These are phyloP conservation scores for Coniosporium apollinis DNA, from an alignment of 495 filamentous ascomycete genomes.

Conservation along the genomic window DNA sequence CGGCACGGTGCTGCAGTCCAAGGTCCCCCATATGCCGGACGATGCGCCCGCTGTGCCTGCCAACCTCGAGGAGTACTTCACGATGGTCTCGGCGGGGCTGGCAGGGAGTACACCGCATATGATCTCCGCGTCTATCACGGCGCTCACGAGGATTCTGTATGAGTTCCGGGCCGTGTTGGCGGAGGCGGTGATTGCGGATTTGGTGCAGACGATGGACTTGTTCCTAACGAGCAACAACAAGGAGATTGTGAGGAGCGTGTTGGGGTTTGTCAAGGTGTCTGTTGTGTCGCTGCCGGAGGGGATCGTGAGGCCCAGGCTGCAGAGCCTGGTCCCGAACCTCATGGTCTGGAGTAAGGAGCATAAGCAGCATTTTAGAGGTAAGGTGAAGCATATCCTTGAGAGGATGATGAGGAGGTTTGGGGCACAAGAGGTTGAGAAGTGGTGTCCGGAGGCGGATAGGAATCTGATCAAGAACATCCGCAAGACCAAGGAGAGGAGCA, in stretches of 20 bases:
- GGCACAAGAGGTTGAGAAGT: conserved; percentile 52
- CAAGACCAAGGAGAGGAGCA: conserved; percentile 74
- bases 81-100: conserved; percentile 91
- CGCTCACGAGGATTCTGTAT: conserved; percentile 77
- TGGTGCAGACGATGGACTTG: conserved; percentile 82
- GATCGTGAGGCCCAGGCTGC: conserved; percentile 55
- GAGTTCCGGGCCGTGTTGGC: conserved; percentile 52
- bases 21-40: conserved; percentile 67
- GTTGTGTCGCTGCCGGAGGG: conserved; percentile 67
- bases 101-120: conserved; percentile 85
- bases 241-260: conserved; percentile 80
- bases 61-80: conserved; percentile 86
- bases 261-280: conserved; percentile 93
- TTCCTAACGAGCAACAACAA: conserved; percentile 91
- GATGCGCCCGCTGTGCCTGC: conserved; percentile 62
- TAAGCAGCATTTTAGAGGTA: conserved; percentile 84
- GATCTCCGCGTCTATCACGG: conserved; percentile 86
- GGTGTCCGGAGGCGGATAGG: conserved; percentile 66
- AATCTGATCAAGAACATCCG: conserved; percentile 88
- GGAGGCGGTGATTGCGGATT: conserved; percentile 45
- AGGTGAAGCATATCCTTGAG: conserved; percentile 95
- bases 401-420: conserved; percentile 84
- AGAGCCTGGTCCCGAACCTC: conserved; percentile 63
- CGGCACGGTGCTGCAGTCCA: conserved; percentile 61
- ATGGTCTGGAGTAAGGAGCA: conserved; percentile 97